These are phyloP conservation scores for Neurospora hispaniola DNA, from an alignment of 495 filamentous ascomycete genomes.

Conservation along the genomic window DNA sequence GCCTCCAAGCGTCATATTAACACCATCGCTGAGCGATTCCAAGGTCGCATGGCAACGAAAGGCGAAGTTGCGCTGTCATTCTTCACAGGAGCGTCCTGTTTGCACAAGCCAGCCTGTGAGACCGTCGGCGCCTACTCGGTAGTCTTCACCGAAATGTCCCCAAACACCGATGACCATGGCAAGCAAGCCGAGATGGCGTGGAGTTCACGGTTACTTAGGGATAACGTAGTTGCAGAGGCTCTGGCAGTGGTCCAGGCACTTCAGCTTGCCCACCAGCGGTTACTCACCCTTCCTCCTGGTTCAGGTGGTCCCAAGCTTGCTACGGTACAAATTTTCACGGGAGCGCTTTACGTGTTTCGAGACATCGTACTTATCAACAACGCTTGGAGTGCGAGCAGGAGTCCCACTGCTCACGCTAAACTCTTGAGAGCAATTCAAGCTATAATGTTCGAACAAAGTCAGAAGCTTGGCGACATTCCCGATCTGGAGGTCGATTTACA, in stretches of 20 bases:
- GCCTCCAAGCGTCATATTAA: not conserved
- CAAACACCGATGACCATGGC: not conserved
- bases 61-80: not conserved
- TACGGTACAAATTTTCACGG: not conserved
- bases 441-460: not conserved
- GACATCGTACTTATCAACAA: not conserved
- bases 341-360: not conserved
- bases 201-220: not conserved
- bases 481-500: not conserved
- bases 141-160: not conserved
- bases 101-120: not conserved
- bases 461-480: not conserved
- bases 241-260: not conserved
- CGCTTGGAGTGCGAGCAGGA: not conserved
- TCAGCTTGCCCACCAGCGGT: not conserved
- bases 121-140: not conserved
- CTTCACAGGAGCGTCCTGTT: not conserved
- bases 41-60: not conserved
- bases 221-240: not conserved
- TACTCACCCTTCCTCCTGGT: not conserved
- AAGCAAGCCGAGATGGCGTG: not conserved
- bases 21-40: not conserved
- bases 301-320: not conserved
- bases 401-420: not conserved
- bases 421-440: not conserved